phyloP scores from a whole-genome alignment of 495 filamentous ascomycete genomes.

The Halenospora varia region DNA sequence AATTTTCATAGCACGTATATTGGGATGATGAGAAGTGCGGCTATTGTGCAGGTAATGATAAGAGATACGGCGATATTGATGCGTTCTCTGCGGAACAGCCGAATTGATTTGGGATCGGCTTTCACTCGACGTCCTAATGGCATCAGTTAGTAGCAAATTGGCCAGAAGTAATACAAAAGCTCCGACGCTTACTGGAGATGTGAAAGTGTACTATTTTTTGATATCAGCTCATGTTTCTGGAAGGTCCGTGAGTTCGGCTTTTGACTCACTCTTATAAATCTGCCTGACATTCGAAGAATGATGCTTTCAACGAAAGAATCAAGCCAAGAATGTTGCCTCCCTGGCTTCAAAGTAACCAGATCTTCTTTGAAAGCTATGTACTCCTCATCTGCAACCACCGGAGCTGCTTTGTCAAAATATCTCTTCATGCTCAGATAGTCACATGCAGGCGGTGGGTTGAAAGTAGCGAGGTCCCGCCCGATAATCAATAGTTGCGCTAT shows the following conservation, averaged over 20 bases:
- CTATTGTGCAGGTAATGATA: conserved; percentile 17
- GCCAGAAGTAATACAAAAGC: not conserved
- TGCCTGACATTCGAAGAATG: conserved; percentile 1
- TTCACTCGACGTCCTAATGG: not conserved
- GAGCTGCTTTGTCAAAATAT: conserved; percentile 29
- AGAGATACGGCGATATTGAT: conserved; percentile 10
- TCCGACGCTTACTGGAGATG: not conserved
- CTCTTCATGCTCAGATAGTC: conserved; percentile 26
- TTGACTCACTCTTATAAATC: not conserved
- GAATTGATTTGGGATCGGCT: not conserved
- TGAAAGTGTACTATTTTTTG: not conserved
- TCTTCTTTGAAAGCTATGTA: conserved; percentile 31
- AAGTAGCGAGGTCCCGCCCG: conserved; percentile 1
- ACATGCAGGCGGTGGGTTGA: conserved; percentile 19
- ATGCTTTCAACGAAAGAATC: conserved; percentile 31
- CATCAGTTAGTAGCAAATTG: no score
- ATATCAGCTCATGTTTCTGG: no score
- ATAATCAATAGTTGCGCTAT: conserved; percentile 2
- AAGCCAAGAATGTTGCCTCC: conserved; percentile 32
- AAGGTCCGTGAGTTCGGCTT: no score
- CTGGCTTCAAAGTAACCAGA: conserved; percentile 30
- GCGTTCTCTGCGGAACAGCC: not conserved
- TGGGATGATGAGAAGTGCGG: conserved; percentile 25
- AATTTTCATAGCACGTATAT: conserved; percentile 23
- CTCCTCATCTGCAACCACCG: conserved; percentile 20